Evolutionary conservation across 2,329 filamentous ascomycete species (phyloP), one percentile per base, ranked within the genome.

Genomic region (Fusarium secorum): DNA sequence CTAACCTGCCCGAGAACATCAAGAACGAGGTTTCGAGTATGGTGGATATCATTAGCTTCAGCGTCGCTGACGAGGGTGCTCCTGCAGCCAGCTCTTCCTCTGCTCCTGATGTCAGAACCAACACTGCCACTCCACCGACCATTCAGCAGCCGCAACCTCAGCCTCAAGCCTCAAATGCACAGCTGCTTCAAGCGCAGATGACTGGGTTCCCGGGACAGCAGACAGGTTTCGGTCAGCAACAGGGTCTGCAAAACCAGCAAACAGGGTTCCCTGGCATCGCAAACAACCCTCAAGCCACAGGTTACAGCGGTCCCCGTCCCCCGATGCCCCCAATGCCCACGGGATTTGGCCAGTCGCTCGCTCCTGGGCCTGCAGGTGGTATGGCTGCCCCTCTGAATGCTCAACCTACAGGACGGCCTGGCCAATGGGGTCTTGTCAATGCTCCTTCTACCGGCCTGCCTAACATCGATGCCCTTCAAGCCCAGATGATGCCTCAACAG

Each of bases 21-120:
- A 92, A 90, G 83, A 99, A 99, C 76, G 96, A 99, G 81, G 96
- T 99, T 22, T 98, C 95, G 7, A 97, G 96, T 82, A 98, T 99
- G 95, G 96, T 99, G 42, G 96, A 99, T 78, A 99, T 99, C 61
- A 99, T 99, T 78, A 97, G 94, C 65, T 99, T 99, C 79, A 94
- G 91, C 74, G 88, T 98, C 28, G 90, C 89, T 1, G 96, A 99
- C 71, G 91, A 95, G 32, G 84, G 83, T 9, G 78, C 78, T 42
- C 82, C 87, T 24, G 81, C 86, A 84, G 32, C 75, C 81, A 7
- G 85, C 85, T 58, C 93, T 79, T 89, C 89, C 20, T 91, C 93
- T 2, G 48, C 65, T 26, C 66, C 70, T 35, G 91, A 89, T 74
- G 94, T 95, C 77, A 83, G 86, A 66, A 82, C 84, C 63, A 85